Evolutionary conservation across 2,329 filamentous ascomycete genomes (phyloP).

Genomic region (Phaeophleospora eucalypticola): DNA sequence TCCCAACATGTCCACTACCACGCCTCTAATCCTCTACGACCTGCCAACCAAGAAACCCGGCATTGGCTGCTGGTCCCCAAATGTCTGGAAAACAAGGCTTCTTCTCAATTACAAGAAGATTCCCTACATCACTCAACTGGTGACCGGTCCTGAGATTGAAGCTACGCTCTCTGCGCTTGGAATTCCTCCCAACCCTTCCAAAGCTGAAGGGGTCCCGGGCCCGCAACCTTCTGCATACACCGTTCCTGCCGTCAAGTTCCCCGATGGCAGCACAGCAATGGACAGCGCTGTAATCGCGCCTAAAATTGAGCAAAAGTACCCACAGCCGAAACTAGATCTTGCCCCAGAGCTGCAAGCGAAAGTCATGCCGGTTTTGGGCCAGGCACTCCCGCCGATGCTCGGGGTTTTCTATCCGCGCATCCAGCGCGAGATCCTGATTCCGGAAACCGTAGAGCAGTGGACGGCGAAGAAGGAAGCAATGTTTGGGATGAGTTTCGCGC

Average conservation of each 20-base stretch:
- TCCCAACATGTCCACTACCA: slow-evolving; percentile 1
- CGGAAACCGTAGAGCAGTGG: slow-evolving; percentile 26
- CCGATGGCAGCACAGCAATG: slow-evolving; percentile 15
- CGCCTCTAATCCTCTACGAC: slow-evolving; percentile 9
- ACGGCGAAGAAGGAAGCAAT: slow-evolving; percentile 8
- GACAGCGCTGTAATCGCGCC: slow-evolving; percentile 20
- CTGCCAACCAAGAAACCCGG: slow-evolving; percentile 6
- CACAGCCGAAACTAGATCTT: slow-evolving; percentile 14
- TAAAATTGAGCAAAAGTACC: slow-evolving; percentile 17
- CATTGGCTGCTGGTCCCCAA: slow-evolving; percentile 57
- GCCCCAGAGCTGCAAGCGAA: slow-evolving; percentile 13
- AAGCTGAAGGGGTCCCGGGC: neutral
- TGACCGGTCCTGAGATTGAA: slow-evolving; percentile 14
- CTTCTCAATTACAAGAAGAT: slow-evolving; percentile 36
- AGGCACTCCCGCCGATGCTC: slow-evolving; percentile 20
- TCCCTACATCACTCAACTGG: slow-evolving; percentile 18
- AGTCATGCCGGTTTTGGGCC: slow-evolving; percentile 7
- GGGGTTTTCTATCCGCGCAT: slow-evolving; percentile 21
- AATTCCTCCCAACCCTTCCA: slow-evolving; percentile 8
- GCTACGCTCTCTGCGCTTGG: slow-evolving; percentile 13
- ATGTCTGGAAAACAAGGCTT: slow-evolving; percentile 69
- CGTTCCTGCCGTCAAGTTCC: slow-evolving; percentile 17
- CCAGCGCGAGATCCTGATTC: slow-evolving; percentile 17
- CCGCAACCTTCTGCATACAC: slow-evolving; percentile 16
- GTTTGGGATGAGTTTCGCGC: slow-evolving; percentile 22